Conservation (phyloP, 768 basidiomycete genomes). For the Obba rivulosa region DNA sequence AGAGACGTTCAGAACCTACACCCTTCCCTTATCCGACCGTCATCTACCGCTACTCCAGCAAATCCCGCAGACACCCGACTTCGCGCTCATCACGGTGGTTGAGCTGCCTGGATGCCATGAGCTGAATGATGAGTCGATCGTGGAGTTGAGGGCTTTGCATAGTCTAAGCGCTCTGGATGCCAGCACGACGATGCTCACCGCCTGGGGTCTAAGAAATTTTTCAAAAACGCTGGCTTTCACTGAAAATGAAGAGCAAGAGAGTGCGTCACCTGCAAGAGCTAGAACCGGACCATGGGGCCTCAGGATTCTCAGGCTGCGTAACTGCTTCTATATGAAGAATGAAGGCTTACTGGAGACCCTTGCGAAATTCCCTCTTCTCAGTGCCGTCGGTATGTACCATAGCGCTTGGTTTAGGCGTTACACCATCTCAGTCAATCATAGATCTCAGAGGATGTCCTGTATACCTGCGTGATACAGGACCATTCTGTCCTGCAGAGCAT, state of each 20-base stretch:
- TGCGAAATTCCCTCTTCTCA: conserved; percentile 49
- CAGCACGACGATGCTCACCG: conserved; percentile 45
- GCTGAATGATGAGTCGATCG: conserved; percentile 55
- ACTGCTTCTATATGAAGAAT: conserved; percentile 44
- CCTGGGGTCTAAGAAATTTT: conserved; percentile 49
- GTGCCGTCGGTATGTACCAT: conserved; percentile 48
- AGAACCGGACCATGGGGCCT: conserved; percentile 52
- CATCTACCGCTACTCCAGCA: conserved; percentile 52
- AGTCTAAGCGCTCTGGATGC: conserved; percentile 61
- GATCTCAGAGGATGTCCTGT: conserved; percentile 26
- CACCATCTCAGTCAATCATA: conserved; percentile 1
- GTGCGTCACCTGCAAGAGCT: conserved; percentile 1
- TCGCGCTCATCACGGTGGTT: conserved; percentile 61
- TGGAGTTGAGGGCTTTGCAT: conserved; percentile 45
- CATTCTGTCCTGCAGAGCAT: conserved; percentile 8
- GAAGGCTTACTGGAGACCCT: conserved; percentile 38
- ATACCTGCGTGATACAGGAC: neutral
- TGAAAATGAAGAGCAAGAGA: conserved; percentile 8
- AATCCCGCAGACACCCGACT: conserved; percentile 48
- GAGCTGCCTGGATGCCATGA: conserved; percentile 49
- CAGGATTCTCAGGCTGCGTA: conserved; percentile 50
- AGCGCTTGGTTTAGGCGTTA: neutral
- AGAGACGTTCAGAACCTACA: conserved; percentile 30
- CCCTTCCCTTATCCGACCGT: conserved; percentile 48
- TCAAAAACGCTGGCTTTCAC: conserved; percentile 41